A percentile compares a stretch with the other conserved stretches of the same genome.
Conservation (phyloP, 192 early-diverging fungal species). For the Cladochytrium replicatum region DNA sequence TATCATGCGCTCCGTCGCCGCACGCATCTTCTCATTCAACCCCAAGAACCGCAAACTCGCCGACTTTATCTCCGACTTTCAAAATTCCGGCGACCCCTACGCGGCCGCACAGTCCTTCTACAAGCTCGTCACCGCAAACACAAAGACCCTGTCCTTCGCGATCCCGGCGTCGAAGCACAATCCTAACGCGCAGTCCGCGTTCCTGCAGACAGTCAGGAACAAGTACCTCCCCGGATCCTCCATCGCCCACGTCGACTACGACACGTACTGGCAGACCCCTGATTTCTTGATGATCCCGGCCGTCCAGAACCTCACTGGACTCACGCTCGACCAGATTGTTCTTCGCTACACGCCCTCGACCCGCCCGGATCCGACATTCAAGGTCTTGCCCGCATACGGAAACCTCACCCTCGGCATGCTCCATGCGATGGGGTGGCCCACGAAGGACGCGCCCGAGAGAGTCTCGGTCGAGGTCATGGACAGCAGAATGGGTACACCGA, state of each 20-base stretch:
- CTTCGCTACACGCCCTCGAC: conserved; percentile 5
- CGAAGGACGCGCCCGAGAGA: no score
- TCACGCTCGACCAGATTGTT: conserved; percentile 18
- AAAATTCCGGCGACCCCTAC: conserved; percentile 12
- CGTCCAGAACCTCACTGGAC: conserved; percentile 8
- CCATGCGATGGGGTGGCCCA: conserved; percentile 18
- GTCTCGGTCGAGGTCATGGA: no score
- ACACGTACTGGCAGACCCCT: conserved; percentile 10
- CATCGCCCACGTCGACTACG: conserved; percentile 20
- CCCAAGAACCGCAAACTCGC: not conserved
- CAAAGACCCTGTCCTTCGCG: not conserved
- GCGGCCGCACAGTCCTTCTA: not conserved
- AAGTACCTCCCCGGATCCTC: conserved; percentile 16
- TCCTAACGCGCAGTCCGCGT: not conserved
- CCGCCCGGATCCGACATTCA: no score
- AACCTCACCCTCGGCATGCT: conserved; percentile 10
- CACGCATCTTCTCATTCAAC: not conserved
- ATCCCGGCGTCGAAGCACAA: not conserved
- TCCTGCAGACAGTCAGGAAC: not conserved
- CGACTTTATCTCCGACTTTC: conserved; percentile 11
- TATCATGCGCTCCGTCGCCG: no score
- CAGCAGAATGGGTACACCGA: no score
- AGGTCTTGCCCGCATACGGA: no score
- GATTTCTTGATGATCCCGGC: conserved; percentile 34
- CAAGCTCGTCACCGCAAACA: conserved; percentile 2